A percentile compares a stretch with the other conserved stretches of the same genome.
phyloP scores from a whole-genome alignment of 1,139 yeast genomes.

The Debaryomyces subglobosus region DNA sequence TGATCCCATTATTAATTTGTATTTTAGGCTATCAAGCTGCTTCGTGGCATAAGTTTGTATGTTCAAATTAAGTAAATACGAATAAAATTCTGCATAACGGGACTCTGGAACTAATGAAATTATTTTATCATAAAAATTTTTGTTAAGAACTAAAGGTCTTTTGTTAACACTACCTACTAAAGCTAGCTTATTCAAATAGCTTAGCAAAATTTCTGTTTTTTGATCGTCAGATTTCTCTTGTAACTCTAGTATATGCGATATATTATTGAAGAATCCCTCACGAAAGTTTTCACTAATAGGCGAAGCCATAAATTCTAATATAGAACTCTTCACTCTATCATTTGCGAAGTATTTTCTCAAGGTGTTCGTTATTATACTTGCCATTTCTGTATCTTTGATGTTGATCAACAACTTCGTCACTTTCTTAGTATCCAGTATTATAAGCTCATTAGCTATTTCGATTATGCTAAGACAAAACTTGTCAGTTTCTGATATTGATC shows the following conservation, averaged over 20 bases:
- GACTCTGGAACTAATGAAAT: slow-evolving; percentile 23
- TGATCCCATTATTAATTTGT: slow-evolving; percentile 30
- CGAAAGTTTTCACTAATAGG: slow-evolving; percentile 24
- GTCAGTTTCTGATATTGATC: slow-evolving; percentile 29
- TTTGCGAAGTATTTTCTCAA: slow-evolving; percentile 17
- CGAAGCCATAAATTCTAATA: slow-evolving; percentile 30
- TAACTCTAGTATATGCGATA: slow-evolving; percentile 23
- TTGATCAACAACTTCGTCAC: slow-evolving; percentile 25
- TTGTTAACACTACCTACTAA: slow-evolving; percentile 28
- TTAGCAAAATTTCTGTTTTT: slow-evolving; percentile 25
- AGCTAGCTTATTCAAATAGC: slow-evolving; percentile 27
- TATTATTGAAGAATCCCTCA: slow-evolving; percentile 21
- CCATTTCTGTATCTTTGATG: slow-evolving; percentile 21
- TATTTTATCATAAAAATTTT: slow-evolving; percentile 22
- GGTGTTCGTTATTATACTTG: slow-evolving; percentile 16
- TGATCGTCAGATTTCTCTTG: slow-evolving; percentile 16
- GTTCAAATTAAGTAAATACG: slow-evolving; percentile 38
- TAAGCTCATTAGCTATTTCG: slow-evolving; percentile 31
- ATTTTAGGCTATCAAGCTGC: slow-evolving; percentile 25
- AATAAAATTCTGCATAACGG: slow-evolving; percentile 30
- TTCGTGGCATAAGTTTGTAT: slow-evolving; percentile 27
- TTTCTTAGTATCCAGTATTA: slow-evolving; percentile 28
- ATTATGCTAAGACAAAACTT: slow-evolving; percentile 33
- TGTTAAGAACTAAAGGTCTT: slow-evolving; percentile 25
- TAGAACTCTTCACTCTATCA: slow-evolving; percentile 32